Conservation (phyloP, 2,329 filamentous ascomycete species). For the Colletotrichum horii region DNA sequence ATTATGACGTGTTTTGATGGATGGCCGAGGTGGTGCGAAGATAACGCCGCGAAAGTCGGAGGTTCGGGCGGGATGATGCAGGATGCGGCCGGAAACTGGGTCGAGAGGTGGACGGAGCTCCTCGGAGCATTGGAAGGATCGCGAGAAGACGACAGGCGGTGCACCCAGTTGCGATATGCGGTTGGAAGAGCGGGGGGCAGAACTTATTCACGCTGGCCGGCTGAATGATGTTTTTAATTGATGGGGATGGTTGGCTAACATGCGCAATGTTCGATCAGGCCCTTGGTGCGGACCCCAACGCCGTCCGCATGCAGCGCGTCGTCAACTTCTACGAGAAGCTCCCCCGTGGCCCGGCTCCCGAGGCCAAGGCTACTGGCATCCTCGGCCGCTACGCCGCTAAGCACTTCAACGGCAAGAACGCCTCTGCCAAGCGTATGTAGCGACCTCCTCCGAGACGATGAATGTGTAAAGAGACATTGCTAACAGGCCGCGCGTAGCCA, state of each 20-base stretch:
- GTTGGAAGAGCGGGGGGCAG: neutral
- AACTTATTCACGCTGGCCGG: neutral
- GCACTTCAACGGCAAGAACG: conserved; percentile 92
- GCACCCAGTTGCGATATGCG: neutral
- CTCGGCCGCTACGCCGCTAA: conserved; percentile 86
- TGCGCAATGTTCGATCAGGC: conserved; percentile 60
- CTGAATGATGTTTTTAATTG: neutral
- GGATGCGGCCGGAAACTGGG: neutral
- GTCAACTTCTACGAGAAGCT: conserved; percentile 99
- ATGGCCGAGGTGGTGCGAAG: neutral
- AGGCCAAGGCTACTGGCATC: conserved; percentile 80
- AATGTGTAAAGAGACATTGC: neutral
- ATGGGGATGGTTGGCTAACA: conserved; percentile 37
- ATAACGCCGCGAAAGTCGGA: neutral
- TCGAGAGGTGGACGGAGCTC: neutral
- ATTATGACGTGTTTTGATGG: conserved; percentile 1
- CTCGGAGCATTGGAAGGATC: neutral
- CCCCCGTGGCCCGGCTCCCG: conserved; percentile 87
- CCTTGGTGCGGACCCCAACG: conserved; percentile 93
- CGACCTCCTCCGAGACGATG: neutral
- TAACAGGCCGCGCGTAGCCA: conserved; percentile 58
- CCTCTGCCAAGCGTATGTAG: conserved; percentile 83
- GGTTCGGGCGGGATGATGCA: neutral
- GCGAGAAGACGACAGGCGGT: neutral
- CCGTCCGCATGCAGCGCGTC: conserved; percentile 95